Evolutionary conservation across 805 yeast species (phyloP).

Genomic region (Candida sakaeoensis): DNA sequence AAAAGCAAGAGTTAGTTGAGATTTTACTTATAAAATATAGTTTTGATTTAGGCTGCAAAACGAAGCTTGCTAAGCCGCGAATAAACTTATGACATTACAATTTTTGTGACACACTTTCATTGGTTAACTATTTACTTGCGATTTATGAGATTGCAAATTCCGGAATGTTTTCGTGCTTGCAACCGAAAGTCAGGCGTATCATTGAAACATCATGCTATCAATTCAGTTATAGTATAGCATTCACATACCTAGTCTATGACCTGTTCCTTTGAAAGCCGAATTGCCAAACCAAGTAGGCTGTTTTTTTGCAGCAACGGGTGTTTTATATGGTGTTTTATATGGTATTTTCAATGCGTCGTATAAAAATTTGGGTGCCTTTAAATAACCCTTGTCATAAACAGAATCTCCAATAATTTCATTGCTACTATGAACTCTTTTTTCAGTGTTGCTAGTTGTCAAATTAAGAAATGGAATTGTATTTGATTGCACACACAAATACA

Average conservation of each 20-base stretch:
- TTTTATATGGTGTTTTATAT: background rate
- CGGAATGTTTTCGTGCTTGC: too few species aligned
- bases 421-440: constrained; percentile 27
- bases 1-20: too few species aligned
- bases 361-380: constrained; percentile 50
- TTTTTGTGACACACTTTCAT: too few species aligned
- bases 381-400: constrained; percentile 49
- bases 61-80: too few species aligned
- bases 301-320: background rate
- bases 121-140: too few species aligned
- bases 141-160: too few species aligned
- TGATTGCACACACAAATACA: constrained; percentile 62
- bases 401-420: constrained; percentile 32
- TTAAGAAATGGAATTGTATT: constrained; percentile 43
- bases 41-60: too few species aligned
- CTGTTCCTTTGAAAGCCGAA: constrained; percentile 30
- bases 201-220: too few species aligned
- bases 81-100: too few species aligned
- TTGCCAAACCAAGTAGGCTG: constrained; percentile 13
- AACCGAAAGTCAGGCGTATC: too few species aligned
- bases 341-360: constrained; percentile 23
- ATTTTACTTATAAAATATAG: too few species aligned
- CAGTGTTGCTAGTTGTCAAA: constrained; percentile 28
- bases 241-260: constrained; percentile 30
- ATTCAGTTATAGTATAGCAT: too few species aligned